Base-by-base conservation (phyloP, 495 filamentous ascomycete species). In the Umbilicaria muhlenbergii region DNA sequence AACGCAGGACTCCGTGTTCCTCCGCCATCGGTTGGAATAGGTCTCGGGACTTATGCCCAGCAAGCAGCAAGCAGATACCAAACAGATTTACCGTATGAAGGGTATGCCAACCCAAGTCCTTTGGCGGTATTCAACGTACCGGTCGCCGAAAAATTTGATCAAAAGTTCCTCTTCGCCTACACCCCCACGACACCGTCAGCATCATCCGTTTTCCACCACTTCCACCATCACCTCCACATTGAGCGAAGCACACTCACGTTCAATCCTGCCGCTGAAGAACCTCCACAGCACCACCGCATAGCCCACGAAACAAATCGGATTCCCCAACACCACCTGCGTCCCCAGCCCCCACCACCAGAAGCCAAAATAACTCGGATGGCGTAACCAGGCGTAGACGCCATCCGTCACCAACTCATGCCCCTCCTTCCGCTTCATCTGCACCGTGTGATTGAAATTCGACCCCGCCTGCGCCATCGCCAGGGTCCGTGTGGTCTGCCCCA, bases 291-390 rank as follows among this genome's bases (percentile, higher is more conserved):
- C 78, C 17, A 74, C 51, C 3, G 74, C 61, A 69, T 92, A 95
- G 18, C 60, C 80, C 16, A 80, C 48, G 15, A 88, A 73, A 53
- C 86, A 89, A 1, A 92, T 52, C 12, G 69, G 58, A 64, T 98
- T 98, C 31, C 89, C 88, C 44, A 94, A 65, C 21, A 92, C 75
- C 42, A 96, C 51, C 68, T 98, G 91, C 34, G 86, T 93, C 1
- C 91, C 91, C n/a, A 96, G 44, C 0, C 81, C 86, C 88, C 87
- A 98, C 81, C 86, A 96, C 57, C 93, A 98, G 63, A 92, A 98
- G 1, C 91, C 91, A 62, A 95, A 95, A 57, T 98, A 98, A 35
- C 77, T 78, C 39, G 91, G 91, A 60, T 98, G 91, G 5, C 91
- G 66, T 38, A 93, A 57, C 31, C 66, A 53, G 2, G 51, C 45